A percentile compares a stretch with the other conserved stretches of the same genome.
Conservation (phyloP, 176 grass and related monocot species). For the Cocos nucifera region DNA sequence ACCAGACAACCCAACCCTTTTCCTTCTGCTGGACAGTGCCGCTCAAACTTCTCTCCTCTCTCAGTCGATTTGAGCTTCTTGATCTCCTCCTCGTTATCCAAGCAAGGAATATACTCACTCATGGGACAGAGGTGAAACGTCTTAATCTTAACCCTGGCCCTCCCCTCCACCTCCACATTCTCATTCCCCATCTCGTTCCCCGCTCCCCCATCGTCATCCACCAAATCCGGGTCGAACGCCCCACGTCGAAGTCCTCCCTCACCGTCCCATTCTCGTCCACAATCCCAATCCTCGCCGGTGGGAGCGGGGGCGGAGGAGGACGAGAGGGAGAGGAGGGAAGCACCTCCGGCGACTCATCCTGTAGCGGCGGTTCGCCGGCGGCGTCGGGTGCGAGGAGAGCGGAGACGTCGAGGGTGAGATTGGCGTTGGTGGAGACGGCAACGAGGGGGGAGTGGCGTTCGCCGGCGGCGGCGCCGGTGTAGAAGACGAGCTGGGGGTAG, state of each 20-base stretch:
- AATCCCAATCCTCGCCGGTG: conserved; percentile 20
- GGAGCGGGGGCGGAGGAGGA: neutral
- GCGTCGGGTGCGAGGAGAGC: too few relatives aligned
- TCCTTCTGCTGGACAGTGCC: conserved; percentile 30
- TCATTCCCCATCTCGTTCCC: conserved; percentile 1
- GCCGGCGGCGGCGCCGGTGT: conserved; percentile 2
- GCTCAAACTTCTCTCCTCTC: conserved; percentile 39
- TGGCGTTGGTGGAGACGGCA: too few relatives aligned
- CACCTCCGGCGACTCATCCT: neutral
- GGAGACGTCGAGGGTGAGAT: too few relatives aligned
- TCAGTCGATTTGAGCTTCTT: conserved; percentile 28
- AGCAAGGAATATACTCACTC: conserved; percentile 37
- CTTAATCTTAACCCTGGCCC: conserved; percentile 4
- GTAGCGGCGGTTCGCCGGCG: too few relatives aligned
- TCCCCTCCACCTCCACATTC: conserved; percentile 6
- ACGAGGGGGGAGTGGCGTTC: too few relatives aligned
- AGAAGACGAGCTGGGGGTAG: conserved; percentile 23
- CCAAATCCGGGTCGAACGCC: conserved; percentile 9
- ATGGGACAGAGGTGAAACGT: conserved; percentile 30
- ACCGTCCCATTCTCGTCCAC: conserved; percentile 36
- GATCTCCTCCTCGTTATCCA: conserved; percentile 37
- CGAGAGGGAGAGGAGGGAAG: neutral
- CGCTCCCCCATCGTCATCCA: conserved; percentile 1
- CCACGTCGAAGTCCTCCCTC: conserved; percentile 27
- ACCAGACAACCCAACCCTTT: conserved; percentile 30